Evolutionary conservation across 768 basidiomycete genomes (phyloP).

Genomic region (Ramaria sp.): DNA sequence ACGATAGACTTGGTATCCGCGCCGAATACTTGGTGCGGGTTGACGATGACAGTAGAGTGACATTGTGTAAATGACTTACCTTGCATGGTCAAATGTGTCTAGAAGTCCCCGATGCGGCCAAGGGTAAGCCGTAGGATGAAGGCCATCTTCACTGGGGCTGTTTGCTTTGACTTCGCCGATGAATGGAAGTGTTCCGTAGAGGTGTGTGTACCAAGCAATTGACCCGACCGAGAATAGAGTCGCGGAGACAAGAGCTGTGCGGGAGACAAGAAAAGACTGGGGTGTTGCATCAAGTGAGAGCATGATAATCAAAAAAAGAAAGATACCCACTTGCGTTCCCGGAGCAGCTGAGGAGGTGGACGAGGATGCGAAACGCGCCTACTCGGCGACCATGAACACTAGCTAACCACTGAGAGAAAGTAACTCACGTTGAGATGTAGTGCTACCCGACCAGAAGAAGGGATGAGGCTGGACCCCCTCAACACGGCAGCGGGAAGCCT

Average conservation of each 20-base stretch:
- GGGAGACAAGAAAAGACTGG: conserved; percentile 60
- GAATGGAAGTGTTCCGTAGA: conserved; percentile 86
- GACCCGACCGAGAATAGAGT: conserved; percentile 76
- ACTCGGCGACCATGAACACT: neutral
- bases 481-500: conserved; percentile 10
- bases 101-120: conserved; percentile 86
- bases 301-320: neutral
- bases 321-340: conserved; percentile 52
- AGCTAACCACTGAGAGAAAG: neutral
- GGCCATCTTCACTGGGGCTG: conserved; percentile 85
- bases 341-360: conserved; percentile 39
- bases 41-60: conserved; percentile 8
- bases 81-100: conserved; percentile 92
- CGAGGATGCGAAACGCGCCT: conserved; percentile 57
- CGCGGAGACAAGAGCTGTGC: conserved; percentile 63
- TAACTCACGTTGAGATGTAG: neutral
- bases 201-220: conserved; percentile 92
- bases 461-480: neutral
- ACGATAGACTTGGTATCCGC: conserved; percentile 95
- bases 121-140: conserved; percentile 79
- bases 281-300: conserved; percentile 1
- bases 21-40: conserved; percentile 58
- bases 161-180: conserved; percentile 88
- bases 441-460: neutral
- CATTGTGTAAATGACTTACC: conserved; percentile 39